Evolutionary conservation across 2,329 filamentous ascomycete species (phyloP).

Genomic region (Calycina marina): DNA sequence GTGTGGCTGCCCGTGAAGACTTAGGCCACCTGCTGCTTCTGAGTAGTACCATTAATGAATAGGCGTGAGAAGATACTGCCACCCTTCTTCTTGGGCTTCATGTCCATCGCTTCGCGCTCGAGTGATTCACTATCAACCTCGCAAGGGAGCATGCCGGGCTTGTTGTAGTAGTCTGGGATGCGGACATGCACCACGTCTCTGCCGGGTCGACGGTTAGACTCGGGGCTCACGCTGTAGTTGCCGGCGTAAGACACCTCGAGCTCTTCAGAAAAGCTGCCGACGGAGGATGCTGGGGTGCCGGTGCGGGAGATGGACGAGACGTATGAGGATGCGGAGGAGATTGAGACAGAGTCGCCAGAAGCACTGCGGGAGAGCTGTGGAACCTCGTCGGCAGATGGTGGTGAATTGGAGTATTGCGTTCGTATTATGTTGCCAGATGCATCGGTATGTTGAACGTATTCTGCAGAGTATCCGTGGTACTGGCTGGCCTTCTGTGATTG

Average conservation of each 20-base stretch:
- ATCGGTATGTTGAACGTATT: constrained; percentile 7
- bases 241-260: constrained; percentile 6
- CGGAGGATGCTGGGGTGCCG: constrained; percentile 22
- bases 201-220: constrained; percentile 5
- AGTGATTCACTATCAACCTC: constrained; percentile 18
- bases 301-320: constrained; percentile 17
- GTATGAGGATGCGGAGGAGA: constrained; percentile 22
- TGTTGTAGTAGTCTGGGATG: constrained; percentile 10
- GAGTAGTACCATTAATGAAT: constrained; percentile 8
- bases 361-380: constrained; percentile 20
- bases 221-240: constrained; percentile 4
- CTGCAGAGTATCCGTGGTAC: constrained; percentile 15
- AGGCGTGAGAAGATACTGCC: constrained; percentile 17
- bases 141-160: constrained; percentile 18
- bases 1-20: neutral
- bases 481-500: constrained; percentile 14
- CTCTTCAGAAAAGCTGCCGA: constrained; percentile 19
- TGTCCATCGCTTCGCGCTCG: constrained; percentile 10
- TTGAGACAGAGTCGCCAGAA: constrained; percentile 18
- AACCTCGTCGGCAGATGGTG: constrained; percentile 23
- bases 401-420: constrained; percentile 16
- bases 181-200: constrained; percentile 19
- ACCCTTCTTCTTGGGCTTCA: constrained; percentile 2
- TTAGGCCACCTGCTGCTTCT: neutral
- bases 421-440: constrained; percentile 1